Percentiles rank a stretch among this genome's conserved stretches.
Evolutionary conservation across 129 eudicot genomes (phyloP).

Genomic region (Flaveria robusta): DNA sequence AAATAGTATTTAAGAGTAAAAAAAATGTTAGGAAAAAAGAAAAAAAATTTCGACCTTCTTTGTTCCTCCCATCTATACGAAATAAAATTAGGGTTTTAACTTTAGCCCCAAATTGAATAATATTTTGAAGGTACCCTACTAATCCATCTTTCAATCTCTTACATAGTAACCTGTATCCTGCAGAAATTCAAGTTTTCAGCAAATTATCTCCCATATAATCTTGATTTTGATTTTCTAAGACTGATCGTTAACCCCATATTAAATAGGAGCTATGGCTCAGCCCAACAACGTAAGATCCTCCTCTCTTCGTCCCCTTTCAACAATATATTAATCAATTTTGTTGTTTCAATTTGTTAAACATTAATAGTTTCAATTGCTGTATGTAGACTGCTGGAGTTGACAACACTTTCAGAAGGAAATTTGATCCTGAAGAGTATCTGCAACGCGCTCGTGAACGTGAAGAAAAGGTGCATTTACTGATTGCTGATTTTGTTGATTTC

Average conservation of each 20-base stretch:
- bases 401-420: conserved; percentile 85
- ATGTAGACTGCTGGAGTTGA: conserved; percentile 87
- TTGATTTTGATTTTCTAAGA: neutral
- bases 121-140: neutral
- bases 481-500: neutral
- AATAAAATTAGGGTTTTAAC: conserved; percentile 34
- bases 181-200: conserved; percentile 14
- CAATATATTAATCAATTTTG: neutral
- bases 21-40: no score
- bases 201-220: neutral
- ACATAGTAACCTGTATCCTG: conserved; percentile 4
- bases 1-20: no score
- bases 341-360: neutral
- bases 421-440: conserved; percentile 86
- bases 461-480: conserved; percentile 54
- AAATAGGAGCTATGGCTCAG: conserved; percentile 45
- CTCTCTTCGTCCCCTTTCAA: neutral
- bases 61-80: conserved; percentile 3
- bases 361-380: conserved; percentile 8
- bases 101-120: conserved; percentile 26
- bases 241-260: neutral
- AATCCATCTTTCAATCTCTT: conserved; percentile 1
- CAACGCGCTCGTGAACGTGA: conserved; percentile 96
- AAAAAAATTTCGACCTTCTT: no score
- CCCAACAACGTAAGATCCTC: conserved; percentile 46